Conservation (phyloP, 1,139 yeast species). For the Nakaseomyces kungkrabaensis region DNA sequence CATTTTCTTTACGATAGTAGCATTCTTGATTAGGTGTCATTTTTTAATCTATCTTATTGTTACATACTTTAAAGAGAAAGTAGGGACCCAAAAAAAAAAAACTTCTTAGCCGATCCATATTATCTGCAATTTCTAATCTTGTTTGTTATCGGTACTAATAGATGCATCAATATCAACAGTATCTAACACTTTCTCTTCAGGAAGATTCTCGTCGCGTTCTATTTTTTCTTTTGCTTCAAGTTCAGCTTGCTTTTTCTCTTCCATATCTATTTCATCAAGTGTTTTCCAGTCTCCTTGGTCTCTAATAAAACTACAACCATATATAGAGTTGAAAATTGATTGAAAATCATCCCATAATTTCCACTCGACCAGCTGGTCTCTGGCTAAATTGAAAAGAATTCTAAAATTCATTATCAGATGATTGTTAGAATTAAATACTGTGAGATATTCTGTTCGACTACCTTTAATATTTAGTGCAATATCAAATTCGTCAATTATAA, state of each 20-base stretch:
- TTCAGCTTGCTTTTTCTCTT: constrained; percentile 10
- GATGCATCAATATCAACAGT: too few relatives aligned
- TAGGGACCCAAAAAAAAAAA: too few relatives aligned
- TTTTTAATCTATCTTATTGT: not conserved
- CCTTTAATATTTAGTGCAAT: constrained; percentile 20
- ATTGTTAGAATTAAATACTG: constrained; percentile 21
- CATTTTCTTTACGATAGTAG: too few relatives aligned
- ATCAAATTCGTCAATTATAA: constrained; percentile 24
- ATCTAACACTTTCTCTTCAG: too few relatives aligned
- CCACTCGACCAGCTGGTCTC: constrained; percentile 14
- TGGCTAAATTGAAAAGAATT: constrained; percentile 19
- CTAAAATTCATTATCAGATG: constrained; percentile 23
- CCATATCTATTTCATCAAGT: constrained; percentile 6
- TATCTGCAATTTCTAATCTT: too few relatives aligned
- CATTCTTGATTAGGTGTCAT: too few relatives aligned
- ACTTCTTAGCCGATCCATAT: too few relatives aligned
- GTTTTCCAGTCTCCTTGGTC: constrained; percentile 15
- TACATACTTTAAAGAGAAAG: not conserved
- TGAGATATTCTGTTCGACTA: constrained; percentile 20
- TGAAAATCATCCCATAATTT: constrained; percentile 18
- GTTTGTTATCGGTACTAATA: too few relatives aligned
- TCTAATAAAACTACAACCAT: constrained; percentile 12
- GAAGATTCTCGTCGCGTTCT: not conserved
- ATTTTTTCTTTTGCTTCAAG: constrained; percentile 6
- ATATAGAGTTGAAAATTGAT: constrained; percentile 14